Conservation (phyloP, 2,329 filamentous ascomycete species). For the Dichotomopilus funicola region DNA sequence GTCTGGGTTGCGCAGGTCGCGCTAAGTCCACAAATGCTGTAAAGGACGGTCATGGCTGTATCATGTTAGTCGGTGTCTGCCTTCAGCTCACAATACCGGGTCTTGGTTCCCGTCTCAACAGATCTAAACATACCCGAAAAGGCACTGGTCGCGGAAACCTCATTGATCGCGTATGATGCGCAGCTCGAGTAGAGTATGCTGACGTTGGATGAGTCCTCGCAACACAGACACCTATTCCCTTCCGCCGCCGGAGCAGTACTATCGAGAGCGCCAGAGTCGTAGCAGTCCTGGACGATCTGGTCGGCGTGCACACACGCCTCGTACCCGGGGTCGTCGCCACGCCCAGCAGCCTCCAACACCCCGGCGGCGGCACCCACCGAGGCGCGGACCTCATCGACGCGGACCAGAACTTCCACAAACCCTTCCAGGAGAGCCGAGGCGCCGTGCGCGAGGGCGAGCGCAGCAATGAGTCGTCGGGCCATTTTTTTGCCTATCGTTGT, state of each 20-base stretch:
- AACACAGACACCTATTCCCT: slow-evolving; percentile 24
- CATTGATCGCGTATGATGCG: slow-evolving; percentile 19
- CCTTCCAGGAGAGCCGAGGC: slow-evolving; percentile 12
- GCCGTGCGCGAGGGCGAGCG: slow-evolving; percentile 11
- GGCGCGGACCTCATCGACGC: slow-evolving; percentile 8
- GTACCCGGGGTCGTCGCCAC: slow-evolving; percentile 8
- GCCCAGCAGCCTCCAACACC: slow-evolving; percentile 4
- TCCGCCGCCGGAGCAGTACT: slow-evolving; percentile 4
- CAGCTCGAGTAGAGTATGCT: slow-evolving; percentile 21
- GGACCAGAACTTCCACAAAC: slow-evolving; percentile 13
- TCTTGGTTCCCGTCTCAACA: too few relatives aligned
- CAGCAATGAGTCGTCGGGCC: slow-evolving; percentile 8
- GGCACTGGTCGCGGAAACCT: slow-evolving; percentile 4
- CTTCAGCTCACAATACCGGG: too few relatives aligned
- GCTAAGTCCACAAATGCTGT: neutral
- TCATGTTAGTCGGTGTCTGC: neutral
- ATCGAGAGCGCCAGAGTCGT: slow-evolving; percentile 12
- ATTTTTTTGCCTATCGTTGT: slow-evolving; percentile 1
- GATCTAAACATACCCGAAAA: neutral
- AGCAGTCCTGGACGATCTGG: slow-evolving; percentile 16
- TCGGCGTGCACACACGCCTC: slow-evolving; percentile 16
- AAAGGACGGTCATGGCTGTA: neutral
- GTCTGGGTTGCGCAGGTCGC: neutral
- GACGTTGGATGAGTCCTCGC: slow-evolving; percentile 12
- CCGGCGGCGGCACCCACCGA: neutral